Conservation (phyloP, 177 flowering plant species). For the Telopea speciosissima region DNA sequence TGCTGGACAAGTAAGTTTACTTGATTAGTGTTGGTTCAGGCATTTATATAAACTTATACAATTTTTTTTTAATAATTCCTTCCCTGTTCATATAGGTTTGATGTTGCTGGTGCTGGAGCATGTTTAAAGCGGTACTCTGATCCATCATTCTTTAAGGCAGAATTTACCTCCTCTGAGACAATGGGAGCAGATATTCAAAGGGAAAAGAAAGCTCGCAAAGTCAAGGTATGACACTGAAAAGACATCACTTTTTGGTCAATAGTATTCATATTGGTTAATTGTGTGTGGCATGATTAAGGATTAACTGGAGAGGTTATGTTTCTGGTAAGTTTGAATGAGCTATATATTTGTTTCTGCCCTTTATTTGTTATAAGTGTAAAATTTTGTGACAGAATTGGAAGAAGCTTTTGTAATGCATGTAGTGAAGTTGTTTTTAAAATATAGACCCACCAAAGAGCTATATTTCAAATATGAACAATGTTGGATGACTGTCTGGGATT, state of each 20-base stretch:
- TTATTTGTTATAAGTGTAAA: too few species aligned
- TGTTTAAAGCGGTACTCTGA: slow-evolving; percentile 93
- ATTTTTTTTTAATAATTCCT: not conserved
- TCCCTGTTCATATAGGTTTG: slow-evolving; percentile 55
- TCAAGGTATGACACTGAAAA: slow-evolving; percentile 46
- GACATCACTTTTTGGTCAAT: not conserved
- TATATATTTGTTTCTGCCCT: not conserved
- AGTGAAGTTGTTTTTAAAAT: too few species aligned
- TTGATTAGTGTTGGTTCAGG: not conserved
- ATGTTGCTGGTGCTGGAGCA: slow-evolving; percentile 96
- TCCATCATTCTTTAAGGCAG: slow-evolving; percentile 80
- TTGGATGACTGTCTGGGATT: too few species aligned
- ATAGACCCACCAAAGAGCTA: too few species aligned
- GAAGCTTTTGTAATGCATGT: too few species aligned
- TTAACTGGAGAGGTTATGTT: not conserved
- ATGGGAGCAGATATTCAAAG: slow-evolving; percentile 37
- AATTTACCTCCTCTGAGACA: slow-evolving; percentile 30
- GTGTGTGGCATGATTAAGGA: not conserved
- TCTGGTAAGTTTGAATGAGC: not conserved
- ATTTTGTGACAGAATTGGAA: too few species aligned
- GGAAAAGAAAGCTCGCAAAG: slow-evolving; percentile 67
- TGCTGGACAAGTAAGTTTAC: slow-evolving; percentile 80
- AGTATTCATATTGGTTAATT: not conserved
- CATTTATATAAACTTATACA: not conserved
- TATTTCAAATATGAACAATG: too few species aligned